phyloP scores from a whole-genome alignment of 495 filamentous ascomycete genomes.

The Lasiosphaeriaceae sp. region DNA sequence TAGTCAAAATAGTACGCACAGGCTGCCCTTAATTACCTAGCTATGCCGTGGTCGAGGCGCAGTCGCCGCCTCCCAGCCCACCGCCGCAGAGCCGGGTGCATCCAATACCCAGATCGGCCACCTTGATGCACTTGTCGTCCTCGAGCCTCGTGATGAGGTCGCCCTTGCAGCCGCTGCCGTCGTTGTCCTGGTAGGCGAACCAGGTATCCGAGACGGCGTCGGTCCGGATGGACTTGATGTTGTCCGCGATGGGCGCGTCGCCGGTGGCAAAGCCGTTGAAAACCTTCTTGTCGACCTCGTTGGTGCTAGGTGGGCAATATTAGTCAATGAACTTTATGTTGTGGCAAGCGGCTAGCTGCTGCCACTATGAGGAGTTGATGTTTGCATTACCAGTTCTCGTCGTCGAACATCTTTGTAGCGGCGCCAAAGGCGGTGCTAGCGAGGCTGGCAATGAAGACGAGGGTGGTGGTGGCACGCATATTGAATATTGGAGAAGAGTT shows the following conservation, averaged over 20 bases:
- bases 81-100: background rate
- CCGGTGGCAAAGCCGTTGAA: slow-evolving; percentile 12
- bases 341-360: background rate
- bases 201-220: slow-evolving; percentile 4
- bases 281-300: slow-evolving; percentile 10
- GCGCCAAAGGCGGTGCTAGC: slow-evolving; percentile 12
- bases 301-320: background rate
- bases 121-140: slow-evolving; percentile 5
- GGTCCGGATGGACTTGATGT: slow-evolving; percentile 11
- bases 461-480: background rate
- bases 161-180: slow-evolving; percentile 12
- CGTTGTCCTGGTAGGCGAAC: slow-evolving; percentile 14
- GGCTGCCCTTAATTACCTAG: too few species aligned
- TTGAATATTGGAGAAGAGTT: too few species aligned
- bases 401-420: slow-evolving; percentile 15
- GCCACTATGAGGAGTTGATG: too few species aligned
- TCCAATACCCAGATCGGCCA: background rate
- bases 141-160: slow-evolving; percentile 6
- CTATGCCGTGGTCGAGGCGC: too few species aligned
- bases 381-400: slow-evolving; percentile 16
- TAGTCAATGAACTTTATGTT: background rate
- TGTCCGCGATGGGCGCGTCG: slow-evolving; percentile 11
- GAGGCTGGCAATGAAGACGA: slow-evolving; percentile 9
- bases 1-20: too few species aligned
- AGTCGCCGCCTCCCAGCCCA: too few species aligned